phyloP scores from a whole-genome alignment of 306 rosid species.

The Quercus robur region DNA sequence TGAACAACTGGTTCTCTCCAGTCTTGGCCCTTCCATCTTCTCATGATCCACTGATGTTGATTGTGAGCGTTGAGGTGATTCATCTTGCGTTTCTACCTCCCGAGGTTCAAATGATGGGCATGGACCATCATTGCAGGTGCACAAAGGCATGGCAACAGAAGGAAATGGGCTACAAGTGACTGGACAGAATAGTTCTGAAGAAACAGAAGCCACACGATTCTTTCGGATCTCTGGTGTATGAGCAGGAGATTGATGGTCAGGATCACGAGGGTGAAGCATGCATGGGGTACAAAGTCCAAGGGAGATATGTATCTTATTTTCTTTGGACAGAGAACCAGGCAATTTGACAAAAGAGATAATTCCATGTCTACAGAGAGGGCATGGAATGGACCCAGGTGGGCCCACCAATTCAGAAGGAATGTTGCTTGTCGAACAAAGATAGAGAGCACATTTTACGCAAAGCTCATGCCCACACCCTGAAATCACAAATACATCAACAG shows the following conservation, averaged over 20 bases:
- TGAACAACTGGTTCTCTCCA: slow-evolving; percentile 76
- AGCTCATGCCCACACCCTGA: slow-evolving; percentile 92
- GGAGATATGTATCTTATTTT: slow-evolving; percentile 50
- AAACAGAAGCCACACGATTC: slow-evolving; percentile 79
- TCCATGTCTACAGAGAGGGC: slow-evolving; percentile 86
- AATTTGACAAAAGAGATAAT: slow-evolving; percentile 73
- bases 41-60: slow-evolving; percentile 45
- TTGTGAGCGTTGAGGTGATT: slow-evolving; percentile 46
- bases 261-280: slow-evolving; percentile 69
- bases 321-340: slow-evolving; percentile 66
- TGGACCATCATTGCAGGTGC: slow-evolving; percentile 85
- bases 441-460: slow-evolving; percentile 89
- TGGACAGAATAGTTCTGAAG: slow-evolving; percentile 85
- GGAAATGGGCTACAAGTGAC: slow-evolving; percentile 95
- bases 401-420: slow-evolving; percentile 52
- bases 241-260: slow-evolving; percentile 49
- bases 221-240: slow-evolving; percentile 59
- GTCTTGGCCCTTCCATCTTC: slow-evolving; percentile 72
- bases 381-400: slow-evolving; percentile 84
- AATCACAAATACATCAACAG: slow-evolving; percentile 19
- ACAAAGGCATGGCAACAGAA: slow-evolving; percentile 77
- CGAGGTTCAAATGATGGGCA: slow-evolving; percentile 74
- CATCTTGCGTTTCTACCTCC: slow-evolving; percentile 57
- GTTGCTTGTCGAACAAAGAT: slow-evolving; percentile 85
- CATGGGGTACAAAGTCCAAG: slow-evolving; percentile 85